Evolutionary conservation across 2,329 filamentous ascomycete genomes (phyloP), one percentile per base, ranked within the genome.

Genomic region (Beauveria pseudobassiana): DNA sequence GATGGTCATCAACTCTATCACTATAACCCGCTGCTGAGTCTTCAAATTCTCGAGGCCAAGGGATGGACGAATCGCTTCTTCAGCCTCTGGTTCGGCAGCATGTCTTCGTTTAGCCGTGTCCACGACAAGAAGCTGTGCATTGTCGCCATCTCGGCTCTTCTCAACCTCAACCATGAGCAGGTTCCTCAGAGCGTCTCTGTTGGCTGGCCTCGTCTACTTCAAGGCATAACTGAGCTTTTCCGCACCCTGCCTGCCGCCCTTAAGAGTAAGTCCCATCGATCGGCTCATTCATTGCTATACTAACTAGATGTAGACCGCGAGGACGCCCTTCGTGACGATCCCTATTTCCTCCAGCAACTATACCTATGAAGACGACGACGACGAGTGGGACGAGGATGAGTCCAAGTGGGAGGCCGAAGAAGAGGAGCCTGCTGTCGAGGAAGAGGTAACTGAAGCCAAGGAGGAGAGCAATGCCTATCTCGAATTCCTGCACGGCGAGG

Each of bases 111-210:
- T 78, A 90, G 86, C 58, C 85, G 95, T 48, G 95, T 99, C 2
- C 95, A 99, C 73, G 95, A 99, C 80, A 99, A 99, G 84, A 99
- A 97, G 81, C 82, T 99, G 28, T 97, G 91, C 65, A 97, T 99
- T 69, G 90, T 93, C 20, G 93, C 93, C 52, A 98, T 99, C 68
- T 88, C 90, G 63, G 84, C 91, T 6, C 84, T 99, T 12, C 84
- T 99, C 57, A 90, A 87, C 51, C 77, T 99, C 63, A 86, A 84
- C 64, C 87, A 87, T 12, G 87, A 90, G 59, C 89, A 96, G 70
- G 89, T 99, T 8, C 95, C 95, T 0, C 80, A 84, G n/a, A 98
- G 93, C 70, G 90, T 99, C 30, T 92, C 96, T 66, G 90, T 92
- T 66, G 95, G 95, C 59, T 99, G 95, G 95, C 93, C 93, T 9